Evolutionary conservation across 257 asterid genomes (phyloP).

Genomic region (Rubia yunnanensis): DNA sequence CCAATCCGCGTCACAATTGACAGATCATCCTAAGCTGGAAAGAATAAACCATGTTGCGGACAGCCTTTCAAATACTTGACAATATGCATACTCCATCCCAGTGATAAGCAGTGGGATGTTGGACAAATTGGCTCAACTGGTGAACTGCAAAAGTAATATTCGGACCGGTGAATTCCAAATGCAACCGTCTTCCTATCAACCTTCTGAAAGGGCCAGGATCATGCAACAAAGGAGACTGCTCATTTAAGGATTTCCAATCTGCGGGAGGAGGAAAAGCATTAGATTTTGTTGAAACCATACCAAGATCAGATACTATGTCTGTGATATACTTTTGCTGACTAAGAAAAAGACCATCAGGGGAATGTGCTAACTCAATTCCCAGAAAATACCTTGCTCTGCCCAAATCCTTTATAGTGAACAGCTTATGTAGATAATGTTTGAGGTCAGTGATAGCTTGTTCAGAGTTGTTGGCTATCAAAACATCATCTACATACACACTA

Average conservation of each 20-base stretch:
- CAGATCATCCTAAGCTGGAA: neutral
- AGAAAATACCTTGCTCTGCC: neutral
- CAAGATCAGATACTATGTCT: neutral
- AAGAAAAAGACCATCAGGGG: neutral
- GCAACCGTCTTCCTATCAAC: neutral
- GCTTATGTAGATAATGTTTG: neutral
- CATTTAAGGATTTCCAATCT: rapidly evolving
- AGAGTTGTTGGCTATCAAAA: rapidly evolving
- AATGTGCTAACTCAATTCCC: neutral
- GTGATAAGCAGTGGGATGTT: neutral
- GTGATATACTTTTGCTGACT: neutral
- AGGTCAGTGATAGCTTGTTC: no score
- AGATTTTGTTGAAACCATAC: rapidly evolving
- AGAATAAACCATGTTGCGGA: neutral
- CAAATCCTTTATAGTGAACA: neutral
- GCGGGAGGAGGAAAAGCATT: neutral
- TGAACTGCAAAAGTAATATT: neutral
- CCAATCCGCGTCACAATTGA: constrained; percentile 10
- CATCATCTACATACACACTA: neutral
- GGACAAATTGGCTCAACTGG: neutral
- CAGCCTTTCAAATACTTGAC: neutral
- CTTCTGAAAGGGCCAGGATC: neutral
- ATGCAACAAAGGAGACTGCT: no score
- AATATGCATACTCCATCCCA: rapidly evolving
- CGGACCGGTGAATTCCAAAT: neutral